Percentiles rank a stretch among this genome's conserved stretches.
Evolutionary conservation across 768 basidiomycete genomes (phyloP).

Genomic region (Xerocomus potaroensis): DNA sequence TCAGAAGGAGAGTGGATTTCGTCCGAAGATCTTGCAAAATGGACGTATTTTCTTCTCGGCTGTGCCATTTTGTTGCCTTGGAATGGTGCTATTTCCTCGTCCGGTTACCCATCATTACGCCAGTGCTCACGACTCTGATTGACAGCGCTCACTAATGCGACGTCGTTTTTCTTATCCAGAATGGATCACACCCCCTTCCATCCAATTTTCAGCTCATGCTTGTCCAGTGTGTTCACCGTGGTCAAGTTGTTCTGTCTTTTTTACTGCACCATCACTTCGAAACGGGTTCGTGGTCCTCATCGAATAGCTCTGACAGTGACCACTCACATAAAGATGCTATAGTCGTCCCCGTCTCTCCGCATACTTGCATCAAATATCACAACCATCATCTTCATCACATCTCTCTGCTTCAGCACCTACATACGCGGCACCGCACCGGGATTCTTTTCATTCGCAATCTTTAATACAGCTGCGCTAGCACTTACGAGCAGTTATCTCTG

Average conservation of each 20-base stretch:
- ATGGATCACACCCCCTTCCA: conserved; percentile 54
- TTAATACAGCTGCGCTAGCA: conserved; percentile 59
- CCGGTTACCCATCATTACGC: neutral
- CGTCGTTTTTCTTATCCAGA: conserved; percentile 71
- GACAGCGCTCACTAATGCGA: conserved; percentile 76
- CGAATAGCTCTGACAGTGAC: neutral
- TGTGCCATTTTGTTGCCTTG: conserved; percentile 79
- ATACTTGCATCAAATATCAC: conserved; percentile 46
- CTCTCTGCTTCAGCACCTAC: conserved; percentile 64
- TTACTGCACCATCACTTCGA: conserved; percentile 64
- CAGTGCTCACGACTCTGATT: neutral
- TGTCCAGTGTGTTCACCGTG: conserved; percentile 56
- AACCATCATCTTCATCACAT: conserved; percentile 49
- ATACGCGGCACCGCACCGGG: conserved; percentile 44
- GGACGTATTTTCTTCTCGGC: conserved; percentile 71
- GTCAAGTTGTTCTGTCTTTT: conserved; percentile 67
- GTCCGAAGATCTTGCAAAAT: conserved; percentile 42
- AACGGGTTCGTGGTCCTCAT: conserved; percentile 43
- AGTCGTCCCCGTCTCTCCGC: conserved; percentile 58
- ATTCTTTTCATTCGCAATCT: conserved; percentile 64
- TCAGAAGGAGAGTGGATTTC: conserved; percentile 21
- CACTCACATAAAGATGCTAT: conserved; percentile 3
- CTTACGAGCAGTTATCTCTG: conserved; percentile 68
- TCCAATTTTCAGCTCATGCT: conserved; percentile 57
- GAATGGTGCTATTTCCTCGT: conserved; percentile 60